Conservation (phyloP, 768 basidiomycete species). For the Lactarius evosmus region DNA sequence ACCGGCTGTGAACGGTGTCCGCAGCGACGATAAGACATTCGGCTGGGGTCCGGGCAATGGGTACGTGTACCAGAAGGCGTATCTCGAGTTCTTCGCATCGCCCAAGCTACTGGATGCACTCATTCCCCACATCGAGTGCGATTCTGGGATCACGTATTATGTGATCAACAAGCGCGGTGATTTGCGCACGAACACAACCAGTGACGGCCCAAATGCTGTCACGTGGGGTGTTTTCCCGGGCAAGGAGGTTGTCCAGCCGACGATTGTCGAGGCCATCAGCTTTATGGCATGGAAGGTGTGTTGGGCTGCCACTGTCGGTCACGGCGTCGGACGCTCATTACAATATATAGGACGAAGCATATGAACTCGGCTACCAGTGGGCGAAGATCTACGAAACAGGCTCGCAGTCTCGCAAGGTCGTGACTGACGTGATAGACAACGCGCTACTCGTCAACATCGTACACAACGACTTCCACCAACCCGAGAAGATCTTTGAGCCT, state of each 20-base stretch:
- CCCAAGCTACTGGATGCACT: slow-evolving; percentile 69
- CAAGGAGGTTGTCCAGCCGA: slow-evolving; percentile 94
- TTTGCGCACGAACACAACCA: slow-evolving; percentile 89
- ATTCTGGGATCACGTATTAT: slow-evolving; percentile 90
- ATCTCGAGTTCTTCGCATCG: slow-evolving; percentile 92
- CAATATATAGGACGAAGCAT: slow-evolving; percentile 80
- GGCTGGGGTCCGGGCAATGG: slow-evolving; percentile 96
- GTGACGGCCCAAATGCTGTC: slow-evolving; percentile 96
- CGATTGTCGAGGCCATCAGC: slow-evolving; percentile 94
- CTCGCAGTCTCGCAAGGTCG: slow-evolving; percentile 70
- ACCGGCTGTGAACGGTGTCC: slow-evolving; percentile 88
- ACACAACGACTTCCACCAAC: slow-evolving; percentile 90
- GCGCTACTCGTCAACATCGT: slow-evolving; percentile 92
- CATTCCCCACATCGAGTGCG: slow-evolving; percentile 78
- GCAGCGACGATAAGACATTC: slow-evolving; percentile 78
- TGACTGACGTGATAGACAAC: slow-evolving; percentile 74
- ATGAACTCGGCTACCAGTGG: slow-evolving; percentile 90
- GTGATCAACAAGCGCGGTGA: slow-evolving; percentile 96
- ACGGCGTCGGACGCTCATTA: neutral
- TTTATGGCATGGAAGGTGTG: slow-evolving; percentile 98
- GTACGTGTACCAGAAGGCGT: slow-evolving; percentile 97
- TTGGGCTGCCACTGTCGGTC: neutral
- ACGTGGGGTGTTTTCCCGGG: slow-evolving; percentile 99
- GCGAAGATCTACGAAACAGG: slow-evolving; percentile 78
- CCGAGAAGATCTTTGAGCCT: slow-evolving; percentile 80